phyloP scores from a whole-genome alignment of 202 grass and related monocot species.

The Setaria viridis region DNA sequence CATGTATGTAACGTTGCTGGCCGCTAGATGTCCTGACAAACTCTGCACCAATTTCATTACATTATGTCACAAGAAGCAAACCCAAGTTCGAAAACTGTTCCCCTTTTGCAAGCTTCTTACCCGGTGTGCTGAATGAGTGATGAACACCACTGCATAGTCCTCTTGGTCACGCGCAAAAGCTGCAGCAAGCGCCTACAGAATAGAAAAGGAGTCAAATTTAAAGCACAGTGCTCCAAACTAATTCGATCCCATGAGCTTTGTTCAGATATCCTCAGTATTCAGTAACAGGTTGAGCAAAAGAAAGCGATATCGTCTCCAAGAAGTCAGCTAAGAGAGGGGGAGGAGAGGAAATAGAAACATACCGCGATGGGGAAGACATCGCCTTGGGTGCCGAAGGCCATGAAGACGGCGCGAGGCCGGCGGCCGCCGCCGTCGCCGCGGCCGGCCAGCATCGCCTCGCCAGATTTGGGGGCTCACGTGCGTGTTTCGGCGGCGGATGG shows the following conservation, averaged over 20 bases:
- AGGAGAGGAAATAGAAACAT: background rate
- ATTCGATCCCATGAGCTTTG: background rate
- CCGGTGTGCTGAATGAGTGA: slow-evolving; percentile 82
- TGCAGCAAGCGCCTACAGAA: slow-evolving; percentile 64
- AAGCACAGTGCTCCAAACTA: background rate
- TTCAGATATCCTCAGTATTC: background rate
- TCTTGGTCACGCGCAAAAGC: slow-evolving; percentile 70
- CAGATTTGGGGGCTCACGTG: background rate
- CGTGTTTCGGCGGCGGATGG: background rate
- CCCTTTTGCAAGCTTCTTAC: slow-evolving; percentile 32
- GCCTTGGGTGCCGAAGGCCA: slow-evolving; percentile 90
- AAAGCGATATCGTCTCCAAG: background rate
- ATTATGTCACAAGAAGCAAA: slow-evolving; percentile 26
- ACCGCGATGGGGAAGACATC: slow-evolving; percentile 91
- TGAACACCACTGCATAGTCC: slow-evolving; percentile 70
- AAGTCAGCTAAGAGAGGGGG: background rate
- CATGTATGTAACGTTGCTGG: slow-evolving; percentile 67
- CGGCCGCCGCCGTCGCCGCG: slow-evolving; percentile 20
- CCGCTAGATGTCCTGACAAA: slow-evolving; percentile 60
- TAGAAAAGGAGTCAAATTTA: background rate
- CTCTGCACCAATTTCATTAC: slow-evolving; percentile 45
- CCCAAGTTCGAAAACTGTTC: background rate
- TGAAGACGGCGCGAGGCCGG: slow-evolving; percentile 67
- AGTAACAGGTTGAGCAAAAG: background rate
- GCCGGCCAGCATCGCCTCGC: slow-evolving; percentile 39